Evolutionary conservation across 768 basidiomycete species (phyloP).

Genomic region (Leccinellum albellum): DNA sequence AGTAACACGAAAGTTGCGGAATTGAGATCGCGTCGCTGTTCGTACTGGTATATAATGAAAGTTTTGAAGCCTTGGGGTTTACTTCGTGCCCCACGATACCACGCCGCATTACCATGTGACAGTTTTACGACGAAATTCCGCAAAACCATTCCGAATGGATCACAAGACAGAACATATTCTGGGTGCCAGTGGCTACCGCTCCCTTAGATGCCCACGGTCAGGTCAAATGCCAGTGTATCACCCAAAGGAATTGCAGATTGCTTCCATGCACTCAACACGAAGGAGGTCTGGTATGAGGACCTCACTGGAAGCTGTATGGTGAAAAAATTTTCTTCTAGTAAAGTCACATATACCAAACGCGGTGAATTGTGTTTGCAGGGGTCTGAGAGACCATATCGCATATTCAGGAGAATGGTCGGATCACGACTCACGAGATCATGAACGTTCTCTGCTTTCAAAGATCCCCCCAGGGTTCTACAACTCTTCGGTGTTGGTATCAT

Average conservation of each 20-base stretch:
- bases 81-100: too few species aligned
- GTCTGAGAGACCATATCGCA: conserved; percentile 62
- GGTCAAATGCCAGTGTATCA: conserved; percentile 64
- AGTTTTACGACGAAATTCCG: conserved; percentile 59
- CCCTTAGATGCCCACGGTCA: conserved; percentile 56
- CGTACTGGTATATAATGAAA: too few species aligned
- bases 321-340: neutral
- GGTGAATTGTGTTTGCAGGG: conserved; percentile 31
- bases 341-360: neutral
- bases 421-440: conserved; percentile 64
- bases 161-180: conserved; percentile 61
- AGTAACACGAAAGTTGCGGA: too few species aligned
- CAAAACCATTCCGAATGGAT: conserved; percentile 54
- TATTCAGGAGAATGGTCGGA: conserved; percentile 57
- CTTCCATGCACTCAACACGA: conserved; percentile 55
- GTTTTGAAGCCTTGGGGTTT: too few species aligned
- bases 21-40: too few species aligned
- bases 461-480: conserved; percentile 54
- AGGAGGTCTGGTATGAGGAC: conserved; percentile 71
- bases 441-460: conserved; percentile 60
- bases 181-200: conserved; percentile 68
- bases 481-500: conserved; percentile 58
- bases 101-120: conserved; percentile 40
- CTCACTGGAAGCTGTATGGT: conserved; percentile 59
- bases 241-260: conserved; percentile 65